Evolutionary conservation across 2,329 filamentous ascomycete species (phyloP), one percentile per base, ranked within the genome.

Genomic region (Xylaria sp.): DNA sequence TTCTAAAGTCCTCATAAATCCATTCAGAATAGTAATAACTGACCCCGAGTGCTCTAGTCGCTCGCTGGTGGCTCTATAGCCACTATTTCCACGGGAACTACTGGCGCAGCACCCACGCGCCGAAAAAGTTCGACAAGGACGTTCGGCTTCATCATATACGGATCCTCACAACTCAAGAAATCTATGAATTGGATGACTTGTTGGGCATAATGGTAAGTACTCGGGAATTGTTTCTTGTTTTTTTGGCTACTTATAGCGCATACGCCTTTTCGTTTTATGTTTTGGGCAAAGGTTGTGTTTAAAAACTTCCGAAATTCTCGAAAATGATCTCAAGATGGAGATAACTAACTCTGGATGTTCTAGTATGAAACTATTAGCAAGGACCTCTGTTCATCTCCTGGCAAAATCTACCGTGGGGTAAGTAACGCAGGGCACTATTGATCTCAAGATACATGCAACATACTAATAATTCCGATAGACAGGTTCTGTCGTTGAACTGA

Each of bases 31-130:
- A n/a, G n/a, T n/a, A n/a, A n/a, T n/a, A n/a, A n/a, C n/a, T n/a
- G n/a, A n/a, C n/a, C n/a, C n/a, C n/a, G n/a, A n/a, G n/a, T n/a
- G n/a, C n/a, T n/a, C n/a, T n/a, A n/a, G n/a, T 88, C 34, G 86
- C 85, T 59, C 77, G 80, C 36, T 88, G 85, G 85, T 87, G 85
- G 85, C 79, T 86, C 3, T 88, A 85, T 69, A 80, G 84, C 6
- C 81, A 81, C 39, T 83, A 85, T 68, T 87, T 87, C 67, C 85
- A 88, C 55, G 82, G 82, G 11, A 81, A 82, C 36, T 76, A 78
- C 42, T 80, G 78, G 9, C 76, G 78, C 30, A 61, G 71, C 50
- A 65, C 65, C 1, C 67, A 62, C 24, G 42, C 32, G 21, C 72
- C 72, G 0, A 72, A 67, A 47, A 71, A 57, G 39, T 78, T 75